Base-by-base conservation (phyloP, 768 basidiomycete genomes). In the Scleroderma citrinum region DNA sequence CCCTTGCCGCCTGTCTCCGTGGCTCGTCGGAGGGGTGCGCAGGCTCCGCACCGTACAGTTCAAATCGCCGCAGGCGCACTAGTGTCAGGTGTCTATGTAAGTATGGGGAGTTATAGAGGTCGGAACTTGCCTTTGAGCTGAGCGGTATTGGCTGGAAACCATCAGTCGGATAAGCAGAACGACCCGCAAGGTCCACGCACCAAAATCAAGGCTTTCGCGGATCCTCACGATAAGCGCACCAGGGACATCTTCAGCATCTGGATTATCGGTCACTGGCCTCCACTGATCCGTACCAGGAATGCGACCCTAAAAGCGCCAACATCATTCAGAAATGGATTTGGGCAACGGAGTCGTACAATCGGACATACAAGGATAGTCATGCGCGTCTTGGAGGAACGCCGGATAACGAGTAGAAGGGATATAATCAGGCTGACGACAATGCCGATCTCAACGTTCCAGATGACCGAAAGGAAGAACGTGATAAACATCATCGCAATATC, bases 381-480 rank as follows among this genome's bases (percentile, higher is more conserved):
- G 11, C 92, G 77, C 2, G 92, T 80, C 58, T 80, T 85, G 3
- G 94, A 92, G 1, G 92, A 92, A 31, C 91, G 84, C 55, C 85
- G 84, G 4, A 98, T 89, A 41, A 96, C 91, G 29, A 98, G 75
- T 1, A 97, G 71, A 35, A 98, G 76, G 29, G 92, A 92, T 49
- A 93, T 81, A 36, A 92, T 81, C 54, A 97, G 72, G 54, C 89
- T 89, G 56, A 89, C 83, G n/a, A 87, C 80, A 37, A 98, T 83
- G 13, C 95, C 95, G 47, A 91, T 83, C 72, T 98, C 93, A 48
- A 98, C 83, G 55, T 86, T 83, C 82, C 91, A 93, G 20, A 96
- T 66, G 48, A 96, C 82, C 2, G 92, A 92, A 47, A 90, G 78
- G 53, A 84, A 58, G 67, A 98, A 96, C 0, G 96, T 97, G 45